phyloP scores from a whole-genome alignment of 2,329 filamentous ascomycete genomes.

The Aspergillus sp. region DNA sequence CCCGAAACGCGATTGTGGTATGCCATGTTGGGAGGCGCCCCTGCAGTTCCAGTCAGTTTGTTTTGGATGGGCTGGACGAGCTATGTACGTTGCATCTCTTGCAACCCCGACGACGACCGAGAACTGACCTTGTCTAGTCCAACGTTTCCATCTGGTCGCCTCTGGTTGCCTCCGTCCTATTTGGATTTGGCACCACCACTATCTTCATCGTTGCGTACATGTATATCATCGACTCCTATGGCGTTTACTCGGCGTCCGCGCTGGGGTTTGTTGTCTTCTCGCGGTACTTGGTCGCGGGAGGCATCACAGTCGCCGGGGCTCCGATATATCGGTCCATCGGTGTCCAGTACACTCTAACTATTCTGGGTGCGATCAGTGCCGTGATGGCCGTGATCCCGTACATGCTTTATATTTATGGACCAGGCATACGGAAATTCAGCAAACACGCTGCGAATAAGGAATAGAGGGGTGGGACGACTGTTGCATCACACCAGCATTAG shows the following conservation, averaged over 20 bases:
- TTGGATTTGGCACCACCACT: constrained; percentile 49
- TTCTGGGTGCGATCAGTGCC: constrained; percentile 34
- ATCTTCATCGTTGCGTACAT: constrained; percentile 51
- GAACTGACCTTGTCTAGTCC: constrained; percentile 6
- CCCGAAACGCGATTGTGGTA: too few relatives aligned
- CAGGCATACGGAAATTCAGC: neutral
- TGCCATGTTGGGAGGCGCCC: too few relatives aligned
- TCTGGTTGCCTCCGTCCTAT: constrained; percentile 48
- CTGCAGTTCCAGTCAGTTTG: constrained; percentile 49
- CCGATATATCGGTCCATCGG: constrained; percentile 37
- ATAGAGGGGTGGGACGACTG: neutral
- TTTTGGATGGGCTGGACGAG: constrained; percentile 61
- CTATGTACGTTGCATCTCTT: constrained; percentile 21
- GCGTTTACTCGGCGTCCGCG: constrained; percentile 48
- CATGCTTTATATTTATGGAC: constrained; percentile 9
- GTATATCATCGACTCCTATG: constrained; percentile 58
- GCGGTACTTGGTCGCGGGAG: constrained; percentile 39
- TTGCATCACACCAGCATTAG: too few relatives aligned
- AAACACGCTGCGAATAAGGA: neutral
- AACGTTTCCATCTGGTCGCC: constrained; percentile 50
- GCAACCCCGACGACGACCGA: neutral
- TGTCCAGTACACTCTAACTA: constrained; percentile 38
- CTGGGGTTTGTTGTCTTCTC: constrained; percentile 41
- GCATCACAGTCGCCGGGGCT: constrained; percentile 27
- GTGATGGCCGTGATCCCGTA: constrained; percentile 42